phyloP scores from a whole-genome alignment of 768 basidiomycete species.

The Collybia sordida region DNA sequence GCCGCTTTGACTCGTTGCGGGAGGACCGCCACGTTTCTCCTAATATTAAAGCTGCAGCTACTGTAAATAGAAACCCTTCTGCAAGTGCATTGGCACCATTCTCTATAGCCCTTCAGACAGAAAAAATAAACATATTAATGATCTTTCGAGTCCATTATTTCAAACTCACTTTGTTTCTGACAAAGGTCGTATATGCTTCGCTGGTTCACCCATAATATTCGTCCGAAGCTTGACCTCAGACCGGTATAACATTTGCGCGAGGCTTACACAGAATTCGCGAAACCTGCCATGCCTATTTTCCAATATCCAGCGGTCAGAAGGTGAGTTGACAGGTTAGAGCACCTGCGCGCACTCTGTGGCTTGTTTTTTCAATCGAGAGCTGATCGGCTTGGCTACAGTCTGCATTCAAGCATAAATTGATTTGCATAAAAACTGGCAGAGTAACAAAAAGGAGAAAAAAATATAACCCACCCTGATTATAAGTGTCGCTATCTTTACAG shows the following conservation, averaged over 20 bases:
- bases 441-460: not conserved
- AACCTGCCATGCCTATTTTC: conserved; percentile 68
- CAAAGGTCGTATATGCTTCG: conserved; percentile 69
- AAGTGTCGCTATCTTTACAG: conserved; percentile 73
- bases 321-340: not conserved
- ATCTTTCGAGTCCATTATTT: not conserved
- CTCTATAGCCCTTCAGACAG: conserved; percentile 65
- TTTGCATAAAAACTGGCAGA: not conserved
- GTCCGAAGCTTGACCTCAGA: conserved; percentile 72
- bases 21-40: conserved; percentile 78
- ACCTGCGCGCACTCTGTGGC: conserved; percentile 58
- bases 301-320: not conserved
- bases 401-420: conserved; percentile 22
- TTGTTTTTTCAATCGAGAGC: conserved; percentile 63
- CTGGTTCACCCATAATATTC: conserved; percentile 74
- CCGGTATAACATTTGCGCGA: conserved; percentile 79
- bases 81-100: conserved; percentile 84
- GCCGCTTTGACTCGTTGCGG: conserved; percentile 65
- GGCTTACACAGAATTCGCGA: conserved; percentile 64
- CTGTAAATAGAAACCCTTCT: conserved; percentile 81
- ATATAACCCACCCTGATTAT: conserved; percentile 62
- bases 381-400: conserved; percentile 88
- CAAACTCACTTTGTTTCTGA: conserved; percentile 67
- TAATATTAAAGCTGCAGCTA: conserved; percentile 71
- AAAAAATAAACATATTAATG: not conserved